Conservation (phyloP, 2,329 filamentous ascomycete species). For the Fusarium devonianum region DNA sequence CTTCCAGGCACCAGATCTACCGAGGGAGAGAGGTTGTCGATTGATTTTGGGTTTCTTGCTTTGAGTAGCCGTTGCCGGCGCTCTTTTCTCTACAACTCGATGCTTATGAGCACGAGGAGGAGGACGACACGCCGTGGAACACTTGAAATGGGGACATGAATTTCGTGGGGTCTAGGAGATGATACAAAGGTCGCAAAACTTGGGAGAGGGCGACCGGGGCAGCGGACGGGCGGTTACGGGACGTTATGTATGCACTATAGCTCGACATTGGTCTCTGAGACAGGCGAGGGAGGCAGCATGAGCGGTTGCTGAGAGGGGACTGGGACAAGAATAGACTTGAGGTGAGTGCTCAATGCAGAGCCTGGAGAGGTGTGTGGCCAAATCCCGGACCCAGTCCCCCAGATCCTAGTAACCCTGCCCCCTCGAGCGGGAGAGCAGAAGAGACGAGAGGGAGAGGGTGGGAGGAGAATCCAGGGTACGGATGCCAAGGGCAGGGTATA, state of each 20-base stretch:
- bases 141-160: slow-evolving; percentile 43
- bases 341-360: slow-evolving; percentile 24
- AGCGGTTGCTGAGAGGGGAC: slow-evolving; percentile 36
- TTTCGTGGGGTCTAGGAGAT: slow-evolving; percentile 45
- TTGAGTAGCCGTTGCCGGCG: slow-evolving; percentile 50
- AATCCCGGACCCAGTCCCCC: slow-evolving; percentile 23
- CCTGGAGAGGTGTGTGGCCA: slow-evolving; percentile 18
- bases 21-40: slow-evolving; percentile 24
- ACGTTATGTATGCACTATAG: slow-evolving; percentile 57
- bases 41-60: slow-evolving; percentile 34
- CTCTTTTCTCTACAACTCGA: slow-evolving; percentile 38
- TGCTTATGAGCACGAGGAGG: slow-evolving; percentile 26
- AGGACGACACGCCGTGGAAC: slow-evolving; percentile 40
- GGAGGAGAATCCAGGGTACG: slow-evolving; percentile 23
- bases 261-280: slow-evolving; percentile 30
- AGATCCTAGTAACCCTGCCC: slow-evolving; percentile 28
- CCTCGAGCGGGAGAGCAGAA: slow-evolving; percentile 19
- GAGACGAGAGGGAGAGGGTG: slow-evolving; percentile 26
- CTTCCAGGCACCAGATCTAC: slow-evolving; percentile 30
- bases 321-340: slow-evolving; percentile 41
- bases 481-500: slow-evolving; percentile 4
- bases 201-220: slow-evolving; percentile 46
- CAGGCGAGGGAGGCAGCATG: slow-evolving; percentile 27
- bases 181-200: slow-evolving; percentile 52
- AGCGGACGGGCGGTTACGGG: slow-evolving; percentile 53